Percentiles rank a stretch among this genome's conserved stretches.
Evolutionary conservation across 202 grass and related monocot genomes (phyloP).

Genomic region (Cymbopogon flexuosus): DNA sequence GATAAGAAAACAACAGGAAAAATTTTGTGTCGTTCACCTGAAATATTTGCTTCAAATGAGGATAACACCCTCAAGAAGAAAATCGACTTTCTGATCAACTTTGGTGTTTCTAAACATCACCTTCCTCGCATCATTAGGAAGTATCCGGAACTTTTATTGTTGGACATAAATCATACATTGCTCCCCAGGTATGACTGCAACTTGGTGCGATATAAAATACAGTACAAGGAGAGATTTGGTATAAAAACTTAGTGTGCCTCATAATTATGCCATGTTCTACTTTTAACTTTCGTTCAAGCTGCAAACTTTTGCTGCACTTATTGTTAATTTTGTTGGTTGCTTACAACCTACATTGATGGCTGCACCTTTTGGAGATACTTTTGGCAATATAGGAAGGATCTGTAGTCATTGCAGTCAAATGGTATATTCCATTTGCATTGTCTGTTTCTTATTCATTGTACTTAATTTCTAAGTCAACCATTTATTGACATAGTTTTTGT

Average conservation of each 20-base stretch:
- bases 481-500: not conserved
- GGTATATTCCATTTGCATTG: slow-evolving; percentile 6
- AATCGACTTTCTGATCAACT: slow-evolving; percentile 64
- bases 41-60: slow-evolving; percentile 74
- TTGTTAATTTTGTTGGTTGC: not conserved
- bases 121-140: slow-evolving; percentile 80
- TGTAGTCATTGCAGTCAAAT: not conserved
- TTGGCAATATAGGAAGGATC: not conserved
- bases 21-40: slow-evolving; percentile 57
- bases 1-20: slow-evolving; percentile 52
- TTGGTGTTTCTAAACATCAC: slow-evolving; percentile 58
- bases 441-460: not conserved
- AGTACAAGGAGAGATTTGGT: not conserved
- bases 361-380: not conserved
- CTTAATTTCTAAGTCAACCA: slow-evolving; percentile 2
- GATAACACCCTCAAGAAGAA: slow-evolving; percentile 77
- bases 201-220: not conserved
- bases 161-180: slow-evolving; percentile 62
- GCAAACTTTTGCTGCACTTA: slow-evolving; percentile 1
- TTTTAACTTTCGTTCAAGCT: not conserved
- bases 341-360: not conserved
- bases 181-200: slow-evolving; percentile 63
- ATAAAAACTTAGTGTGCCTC: not conserved
- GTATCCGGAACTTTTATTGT: slow-evolving; percentile 77
- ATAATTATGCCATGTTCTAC: slow-evolving; percentile 5